phyloP scores from a whole-genome alignment of 73 alveolate genomes.

The Tetrahymena elliotti region DNA sequence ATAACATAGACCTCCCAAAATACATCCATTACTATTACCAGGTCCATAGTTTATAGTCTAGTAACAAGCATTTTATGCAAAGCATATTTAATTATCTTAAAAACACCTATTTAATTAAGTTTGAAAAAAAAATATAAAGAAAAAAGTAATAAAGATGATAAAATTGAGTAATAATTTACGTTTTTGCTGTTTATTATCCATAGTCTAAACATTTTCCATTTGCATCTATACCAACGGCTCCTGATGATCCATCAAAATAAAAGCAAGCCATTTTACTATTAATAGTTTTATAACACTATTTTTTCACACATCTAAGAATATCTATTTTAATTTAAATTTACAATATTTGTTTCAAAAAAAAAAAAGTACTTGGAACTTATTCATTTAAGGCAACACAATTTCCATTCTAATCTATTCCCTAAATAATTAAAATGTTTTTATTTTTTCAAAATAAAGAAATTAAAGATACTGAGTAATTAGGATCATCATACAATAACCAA shows the following conservation, averaged over 20 bases:
- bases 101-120: neutral
- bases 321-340: neutral
- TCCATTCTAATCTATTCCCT: neutral
- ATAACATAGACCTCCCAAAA: neutral
- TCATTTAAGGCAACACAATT: neutral
- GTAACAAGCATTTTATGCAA: neutral
- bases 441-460: no score
- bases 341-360: no score
- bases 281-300: neutral
- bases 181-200: neutral
- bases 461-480: neutral
- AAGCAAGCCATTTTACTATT: neutral
- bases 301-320: neutral
- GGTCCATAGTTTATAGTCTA: neutral
- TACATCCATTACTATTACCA: no score
- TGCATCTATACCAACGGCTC: neutral
- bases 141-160: no score
- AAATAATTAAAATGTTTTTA: no score
- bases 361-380: neutral
- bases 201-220: neutral
- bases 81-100: neutral
- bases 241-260: neutral
- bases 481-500: neutral
- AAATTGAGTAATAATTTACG: neutral
- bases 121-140: no score